Conservation (phyloP, 2,329 filamentous ascomycete species). For the Talaromyces pinophilus region DNA sequence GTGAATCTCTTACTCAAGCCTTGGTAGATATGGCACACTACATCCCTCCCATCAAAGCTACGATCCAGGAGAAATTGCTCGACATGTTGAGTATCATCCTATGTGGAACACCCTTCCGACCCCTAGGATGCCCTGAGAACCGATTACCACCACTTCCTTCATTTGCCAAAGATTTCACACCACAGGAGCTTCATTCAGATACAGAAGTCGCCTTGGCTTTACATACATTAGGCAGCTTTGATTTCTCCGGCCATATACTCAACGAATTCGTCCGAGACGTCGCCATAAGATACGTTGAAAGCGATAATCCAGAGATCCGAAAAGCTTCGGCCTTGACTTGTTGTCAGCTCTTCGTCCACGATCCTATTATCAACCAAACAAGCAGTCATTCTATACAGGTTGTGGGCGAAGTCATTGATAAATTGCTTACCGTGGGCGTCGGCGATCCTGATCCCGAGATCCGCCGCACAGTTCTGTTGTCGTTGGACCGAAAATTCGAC, state of each 20-base stretch:
- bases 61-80: conserved; percentile 88
- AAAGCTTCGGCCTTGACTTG: conserved; percentile 95
- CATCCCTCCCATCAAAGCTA: conserved; percentile 88
- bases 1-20: conserved; percentile 89
- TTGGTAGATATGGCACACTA: conserved; percentile 99
- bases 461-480: conserved; percentile 80
- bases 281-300: conserved; percentile 96
- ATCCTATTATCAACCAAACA: conserved; percentile 97
- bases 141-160: conserved; percentile 78
- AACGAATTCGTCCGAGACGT: conserved; percentile 99
- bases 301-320: conserved; percentile 88
- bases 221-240: conserved; percentile 95
- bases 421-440: conserved; percentile 89
- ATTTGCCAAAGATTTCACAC: conserved; percentile 84
- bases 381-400: conserved; percentile 96
- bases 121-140: conserved; percentile 86
- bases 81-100: conserved; percentile 94
- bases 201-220: conserved; percentile 88
- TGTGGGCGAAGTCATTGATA: conserved; percentile 96
- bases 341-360: conserved; percentile 94
- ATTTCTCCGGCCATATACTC: conserved; percentile 84
- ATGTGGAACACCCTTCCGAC: conserved; percentile 87
- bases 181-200: conserved; percentile 77
- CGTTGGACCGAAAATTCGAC: conserved; percentile 91
- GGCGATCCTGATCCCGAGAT: conserved; percentile 90